These are phyloP conservation scores for Dictyostelium purpureum DNA, from an alignment of 78 protist species.

Conservation along the genomic window DNA sequence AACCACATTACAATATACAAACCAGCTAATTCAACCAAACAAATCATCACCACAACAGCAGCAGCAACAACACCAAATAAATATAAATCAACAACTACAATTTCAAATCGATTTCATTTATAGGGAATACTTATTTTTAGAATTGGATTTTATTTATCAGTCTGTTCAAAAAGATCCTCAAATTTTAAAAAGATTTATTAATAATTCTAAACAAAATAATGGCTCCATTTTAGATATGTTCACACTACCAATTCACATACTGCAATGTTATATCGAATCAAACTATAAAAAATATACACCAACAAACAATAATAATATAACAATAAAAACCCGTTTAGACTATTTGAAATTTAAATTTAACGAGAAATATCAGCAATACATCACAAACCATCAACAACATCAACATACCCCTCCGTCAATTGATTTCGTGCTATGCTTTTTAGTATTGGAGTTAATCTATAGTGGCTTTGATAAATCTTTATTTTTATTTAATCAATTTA, in stretches of 20 bases:
- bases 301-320: background rate
- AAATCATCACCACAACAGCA: background rate
- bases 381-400: background rate
- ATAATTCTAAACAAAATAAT: background rate
- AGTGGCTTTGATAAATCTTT: background rate
- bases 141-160: background rate
- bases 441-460: background rate
- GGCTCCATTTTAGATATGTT: slow-evolving; percentile 11
- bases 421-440: background rate
- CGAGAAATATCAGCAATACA: background rate
- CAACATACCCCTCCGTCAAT: too few relatives aligned
- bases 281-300: slow-evolving; percentile 4
- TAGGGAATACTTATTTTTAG: slow-evolving; percentile 15
- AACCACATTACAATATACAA: background rate
- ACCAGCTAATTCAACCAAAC: slow-evolving; percentile 5
- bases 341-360: background rate
- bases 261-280: slow-evolving; percentile 25
- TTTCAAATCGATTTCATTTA: background rate
- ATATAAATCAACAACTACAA: background rate
- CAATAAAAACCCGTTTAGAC: background rate
- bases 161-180: slow-evolving; percentile 10
- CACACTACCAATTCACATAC: slow-evolving; percentile 16
- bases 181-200: slow-evolving; percentile 31
- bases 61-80: slow-evolving; percentile 23
- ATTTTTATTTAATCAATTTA: background rate